Conservation (phyloP, 2,329 filamentous ascomycete species). For the Verticillium nubilum region DNA sequence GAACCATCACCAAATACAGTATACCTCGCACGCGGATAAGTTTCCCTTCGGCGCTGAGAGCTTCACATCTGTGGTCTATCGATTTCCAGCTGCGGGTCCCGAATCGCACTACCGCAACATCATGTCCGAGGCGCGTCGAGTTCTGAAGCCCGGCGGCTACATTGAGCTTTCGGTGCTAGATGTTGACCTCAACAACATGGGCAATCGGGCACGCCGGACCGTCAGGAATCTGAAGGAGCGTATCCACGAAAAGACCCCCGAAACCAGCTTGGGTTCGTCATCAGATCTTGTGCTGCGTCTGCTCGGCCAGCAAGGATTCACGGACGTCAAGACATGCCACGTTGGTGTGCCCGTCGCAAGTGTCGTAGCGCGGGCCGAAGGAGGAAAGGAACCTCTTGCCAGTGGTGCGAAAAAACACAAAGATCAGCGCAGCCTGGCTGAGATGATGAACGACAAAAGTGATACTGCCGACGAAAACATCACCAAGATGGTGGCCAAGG, state of each 20-base stretch:
- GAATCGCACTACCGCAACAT: conserved; percentile 66
- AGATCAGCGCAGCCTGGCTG: conserved; percentile 54
- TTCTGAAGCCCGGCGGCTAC: conserved; percentile 71
- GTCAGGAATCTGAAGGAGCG: conserved; percentile 67
- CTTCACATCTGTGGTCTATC: conserved; percentile 70
- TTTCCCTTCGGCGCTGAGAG: conserved; percentile 74
- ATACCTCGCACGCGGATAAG: conserved; percentile 54
- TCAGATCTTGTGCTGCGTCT: conserved; percentile 59
- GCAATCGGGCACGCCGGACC: conserved; percentile 61
- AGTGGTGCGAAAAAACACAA: conserved; percentile 20
- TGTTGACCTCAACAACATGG: conserved; percentile 79
- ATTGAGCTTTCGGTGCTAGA: conserved; percentile 77
- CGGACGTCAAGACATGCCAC: conserved; percentile 67
- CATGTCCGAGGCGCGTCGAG: conserved; percentile 69
- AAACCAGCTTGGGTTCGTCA: conserved; percentile 54
- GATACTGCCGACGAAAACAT: conserved; percentile 75
- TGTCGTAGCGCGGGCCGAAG: conserved; percentile 27
- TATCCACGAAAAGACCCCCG: conserved; percentile 55
- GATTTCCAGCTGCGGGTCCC: conserved; percentile 67
- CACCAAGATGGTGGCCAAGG: conserved; percentile 84
- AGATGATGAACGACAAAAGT: conserved; percentile 68
- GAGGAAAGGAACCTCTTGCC: conserved; percentile 5
- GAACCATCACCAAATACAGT: conserved; percentile 73
- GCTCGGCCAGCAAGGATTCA: conserved; percentile 64
- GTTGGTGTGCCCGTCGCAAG: conserved; percentile 71